Evolutionary conservation across 495 filamentous ascomycete species (phyloP), one percentile per base, ranked within the genome.

Genomic region (Parathielavia hyrcaniae): DNA sequence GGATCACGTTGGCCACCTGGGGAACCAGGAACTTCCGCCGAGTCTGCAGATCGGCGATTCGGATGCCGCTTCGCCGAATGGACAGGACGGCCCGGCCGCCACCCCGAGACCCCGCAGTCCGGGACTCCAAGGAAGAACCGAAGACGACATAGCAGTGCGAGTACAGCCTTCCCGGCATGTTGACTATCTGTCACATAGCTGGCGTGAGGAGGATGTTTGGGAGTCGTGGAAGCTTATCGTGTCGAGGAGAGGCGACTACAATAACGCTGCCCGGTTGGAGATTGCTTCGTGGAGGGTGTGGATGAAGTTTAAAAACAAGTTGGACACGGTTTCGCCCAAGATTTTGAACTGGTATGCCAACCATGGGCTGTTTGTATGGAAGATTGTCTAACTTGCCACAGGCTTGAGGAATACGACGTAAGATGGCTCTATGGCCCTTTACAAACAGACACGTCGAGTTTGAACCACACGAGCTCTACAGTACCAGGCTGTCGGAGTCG

Each of bases 211-310:
- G 71, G 93, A 98, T 71, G 95, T 98, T 11, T 98, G 93, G 93
- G 81, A 88, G 14, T 97, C 92, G 4, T 98, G 93, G 93, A 84
- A 90, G 57, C 90, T 92, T 72, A 89, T 98, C 63, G 85, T 91
- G 40, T 80, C 84, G 13, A 87, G 86, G 59, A 80, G 84, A 66
- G 83, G 82, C 30, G 79, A 87, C 44, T 95, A 95, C 63, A 86
- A 78, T 60, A 90, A 98, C 66, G 79, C 87, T 30, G 82, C 85
- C 11, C 78, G 93, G 52, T 70, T 98, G 50, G 93, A 98, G 70
- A 98, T 97, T 74, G 93, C 93, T 5, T 96, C 92, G 5, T 98
- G 93, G 93, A 80, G 93, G 65, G 92, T 90, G n/a, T 98, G 93
- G 93, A 83, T 89, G 67, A 97, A 97, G 69, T 75, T 85, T 17